Percentiles rank a stretch among this genome's conserved stretches.
phyloP scores from a whole-genome alignment of 1,284 basidiomycete genomes.

The Trichosporon sp. region DNA sequence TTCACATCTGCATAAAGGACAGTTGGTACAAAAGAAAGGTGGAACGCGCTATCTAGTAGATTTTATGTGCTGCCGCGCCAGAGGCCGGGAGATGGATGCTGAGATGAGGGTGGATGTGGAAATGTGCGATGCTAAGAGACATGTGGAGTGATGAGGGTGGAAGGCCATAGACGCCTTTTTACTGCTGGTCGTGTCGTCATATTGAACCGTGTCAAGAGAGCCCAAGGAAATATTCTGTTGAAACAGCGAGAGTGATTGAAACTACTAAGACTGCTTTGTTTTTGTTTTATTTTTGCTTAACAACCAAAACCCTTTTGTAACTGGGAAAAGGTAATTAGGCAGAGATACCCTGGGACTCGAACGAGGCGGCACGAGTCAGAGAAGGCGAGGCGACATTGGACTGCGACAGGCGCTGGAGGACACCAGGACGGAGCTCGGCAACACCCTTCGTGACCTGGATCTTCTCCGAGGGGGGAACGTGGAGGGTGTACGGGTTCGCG shows the following conservation, averaged over 20 bases:
- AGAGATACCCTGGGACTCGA: slow-evolving; percentile 5
- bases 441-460: slow-evolving; percentile 35
- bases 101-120: background rate
- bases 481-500: slow-evolving; percentile 30
- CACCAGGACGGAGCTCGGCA: slow-evolving; percentile 41
- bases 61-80: background rate
- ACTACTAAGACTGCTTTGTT: too few relatives aligned
- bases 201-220: background rate
- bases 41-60: background rate
- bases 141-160: background rate
- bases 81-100: background rate
- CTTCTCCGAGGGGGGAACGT: slow-evolving; percentile 46
- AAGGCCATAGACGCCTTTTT: background rate
- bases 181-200: background rate
- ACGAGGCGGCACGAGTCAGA: slow-evolving; percentile 10
- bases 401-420: slow-evolving; percentile 18
- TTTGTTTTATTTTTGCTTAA: background rate
- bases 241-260: background rate
- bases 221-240: background rate
- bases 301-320: too few relatives aligned
- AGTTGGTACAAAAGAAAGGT: background rate
- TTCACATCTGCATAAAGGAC: background rate
- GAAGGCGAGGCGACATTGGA: slow-evolving; percentile 9
- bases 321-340: background rate
- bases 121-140: background rate